Evolutionary conservation across 177 flowering plant genomes (phyloP), one percentile per base, ranked within the genome.

Genomic region (Telopea speciosissima): DNA sequence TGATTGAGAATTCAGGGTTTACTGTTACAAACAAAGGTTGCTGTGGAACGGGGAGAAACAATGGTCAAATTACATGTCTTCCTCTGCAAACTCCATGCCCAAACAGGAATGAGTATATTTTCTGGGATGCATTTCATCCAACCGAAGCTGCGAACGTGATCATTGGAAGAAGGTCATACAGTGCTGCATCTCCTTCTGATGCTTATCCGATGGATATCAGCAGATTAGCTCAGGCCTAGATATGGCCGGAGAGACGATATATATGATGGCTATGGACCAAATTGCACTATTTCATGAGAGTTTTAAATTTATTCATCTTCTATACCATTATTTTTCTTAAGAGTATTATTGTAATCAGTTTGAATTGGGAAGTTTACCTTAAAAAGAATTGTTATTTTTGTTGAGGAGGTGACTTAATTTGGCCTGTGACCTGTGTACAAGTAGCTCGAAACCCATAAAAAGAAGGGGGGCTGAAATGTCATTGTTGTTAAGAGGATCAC

Each of bases 81-180:
- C 86, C 83, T 11, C 8, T 62, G 1, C 68, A 56, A 54, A 69
- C 40, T 0, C 86, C 89, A 24, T 86, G 89, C 71, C 12, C n/a
- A 24, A 66, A 83, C 52, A 72, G 87, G 67, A 69, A 44, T 2
- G 31, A 63, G 49, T 74, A 74, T 54, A 33, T 77, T 63, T 87
- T 82, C 68, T 85, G 83, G 85, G 91, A 87, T 68, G 68, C 75
- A 3, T 79, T 78, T 62, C 91, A 87, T 67, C 91, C 87, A 1
- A 76, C 83, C 0, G 88, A 82, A 36, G 79, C 71, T 8, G 81
- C 67, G 4, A 87, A 84, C 68, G 17, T 67, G 12, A 19, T 77
- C 5, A 0, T 74, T 2, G 89, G 63, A 1, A 60, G 31, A 12
- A 31, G 65, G 63, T 72, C 82, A 10, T 87, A 71, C 74, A 72